A percentile compares a stretch with the other conserved stretches of the same genome.
phyloP scores from a whole-genome alignment of 192 early-diverging fungal species.

The Physocladia obscura region DNA sequence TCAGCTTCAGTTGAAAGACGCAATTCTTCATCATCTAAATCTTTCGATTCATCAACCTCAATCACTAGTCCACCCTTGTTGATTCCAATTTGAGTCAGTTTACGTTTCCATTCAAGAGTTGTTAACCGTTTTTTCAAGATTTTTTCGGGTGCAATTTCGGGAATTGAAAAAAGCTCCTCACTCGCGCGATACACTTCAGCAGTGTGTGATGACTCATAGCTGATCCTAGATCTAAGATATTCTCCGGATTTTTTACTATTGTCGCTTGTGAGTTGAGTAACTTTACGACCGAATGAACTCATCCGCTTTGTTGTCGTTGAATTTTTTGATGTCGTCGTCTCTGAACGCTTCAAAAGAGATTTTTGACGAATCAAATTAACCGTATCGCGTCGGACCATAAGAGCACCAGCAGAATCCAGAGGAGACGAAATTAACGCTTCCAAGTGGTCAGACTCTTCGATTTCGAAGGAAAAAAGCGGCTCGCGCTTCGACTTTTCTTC shows the following conservation, averaged over 20 bases:
- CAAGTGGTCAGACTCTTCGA: background rate
- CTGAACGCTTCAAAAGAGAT: background rate
- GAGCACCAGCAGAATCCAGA: background rate
- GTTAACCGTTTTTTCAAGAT: too few relatives aligned
- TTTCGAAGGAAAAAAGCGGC: background rate
- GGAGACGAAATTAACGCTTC: background rate
- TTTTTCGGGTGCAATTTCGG: too few relatives aligned
- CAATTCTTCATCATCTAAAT: background rate
- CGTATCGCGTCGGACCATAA: background rate
- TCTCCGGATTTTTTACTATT: background rate
- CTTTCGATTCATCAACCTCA: background rate
- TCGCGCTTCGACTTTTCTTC: background rate
- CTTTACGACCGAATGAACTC: background rate
- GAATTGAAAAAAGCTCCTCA: background rate
- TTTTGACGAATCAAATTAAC: background rate
- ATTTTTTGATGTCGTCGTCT: background rate
- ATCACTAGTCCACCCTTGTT: background rate
- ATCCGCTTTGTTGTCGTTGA: background rate
- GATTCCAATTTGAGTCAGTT: slow-evolving; percentile 5
- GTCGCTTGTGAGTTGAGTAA: background rate
- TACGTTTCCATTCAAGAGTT: slow-evolving; percentile 5
- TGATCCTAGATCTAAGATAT: background rate
- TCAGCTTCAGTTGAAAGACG: background rate
- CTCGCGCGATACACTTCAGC: background rate
- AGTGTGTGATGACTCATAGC: background rate